Evolutionary conservation across 345 rosid species (phyloP).

Genomic region (Angophora floribunda): DNA sequence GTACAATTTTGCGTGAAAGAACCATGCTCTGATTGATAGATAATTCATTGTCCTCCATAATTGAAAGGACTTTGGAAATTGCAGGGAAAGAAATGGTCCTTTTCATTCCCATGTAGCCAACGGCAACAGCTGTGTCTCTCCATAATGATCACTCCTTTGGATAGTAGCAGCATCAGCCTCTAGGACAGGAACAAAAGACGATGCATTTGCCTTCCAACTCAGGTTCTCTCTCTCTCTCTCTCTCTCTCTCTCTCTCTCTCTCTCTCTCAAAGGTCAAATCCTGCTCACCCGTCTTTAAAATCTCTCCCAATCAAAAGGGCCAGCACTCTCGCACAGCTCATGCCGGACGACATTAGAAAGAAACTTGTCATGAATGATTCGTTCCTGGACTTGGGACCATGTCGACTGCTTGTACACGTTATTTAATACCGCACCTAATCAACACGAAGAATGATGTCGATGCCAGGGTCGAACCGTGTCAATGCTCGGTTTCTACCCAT

Average conservation of each 20-base stretch:
- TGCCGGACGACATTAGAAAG: background rate
- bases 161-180: background rate
- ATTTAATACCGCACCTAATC: background rate
- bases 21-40: background rate
- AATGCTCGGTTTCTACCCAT: background rate
- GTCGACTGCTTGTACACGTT: background rate
- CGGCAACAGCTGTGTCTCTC: background rate
- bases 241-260: background rate
- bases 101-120: background rate
- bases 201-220: background rate
- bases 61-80: background rate
- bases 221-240: background rate
- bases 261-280: background rate
- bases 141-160: background rate
- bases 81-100: background rate
- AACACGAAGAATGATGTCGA: background rate
- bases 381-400: background rate
- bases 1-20: background rate
- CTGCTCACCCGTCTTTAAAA: background rate
- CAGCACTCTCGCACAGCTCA: background rate
- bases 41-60: background rate
- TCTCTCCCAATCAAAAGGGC: background rate
- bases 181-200: background rate
- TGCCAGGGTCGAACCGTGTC: background rate
- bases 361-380: background rate